These are phyloP conservation scores for Asclepias syriaca DNA, from an alignment of 257 asterid species.

Conservation along the genomic window DNA sequence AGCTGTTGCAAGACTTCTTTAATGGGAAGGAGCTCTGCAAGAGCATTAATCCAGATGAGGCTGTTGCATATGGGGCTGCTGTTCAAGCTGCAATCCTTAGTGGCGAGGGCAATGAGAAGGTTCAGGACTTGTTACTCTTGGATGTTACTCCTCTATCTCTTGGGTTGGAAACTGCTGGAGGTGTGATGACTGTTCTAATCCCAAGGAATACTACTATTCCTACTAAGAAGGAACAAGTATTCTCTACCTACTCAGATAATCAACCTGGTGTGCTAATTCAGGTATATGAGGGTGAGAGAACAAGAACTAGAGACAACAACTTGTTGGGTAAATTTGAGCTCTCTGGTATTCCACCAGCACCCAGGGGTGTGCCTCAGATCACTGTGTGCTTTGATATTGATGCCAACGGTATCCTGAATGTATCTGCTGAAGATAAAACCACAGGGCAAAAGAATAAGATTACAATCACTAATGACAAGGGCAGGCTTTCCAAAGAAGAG, in stretches of 20 bases:
- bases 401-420: conserved; percentile 38
- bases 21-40: conserved; percentile 40
- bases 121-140: conserved; percentile 29
- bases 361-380: conserved; percentile 41
- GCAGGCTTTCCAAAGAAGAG: conserved; percentile 35
- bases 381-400: conserved; percentile 40
- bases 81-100: conserved; percentile 37
- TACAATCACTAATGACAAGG: conserved; percentile 33
- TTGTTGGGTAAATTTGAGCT: conserved; percentile 36
- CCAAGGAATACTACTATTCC: conserved; percentile 35
- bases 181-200: conserved; percentile 30
- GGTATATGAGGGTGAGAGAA: conserved; percentile 33
- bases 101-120: conserved; percentile 37
- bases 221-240: conserved; percentile 34
- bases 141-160: conserved; percentile 34
- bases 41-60: conserved; percentile 39
- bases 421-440: conserved; percentile 32
- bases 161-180: conserved; percentile 34
- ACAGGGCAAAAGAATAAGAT: conserved; percentile 35
- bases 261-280: conserved; percentile 37
- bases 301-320: conserved; percentile 36
- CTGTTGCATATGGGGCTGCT: conserved; percentile 37
- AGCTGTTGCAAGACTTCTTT: conserved; percentile 28
- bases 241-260: conserved; percentile 43
- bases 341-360: conserved; percentile 44